A percentile compares a stretch with the other conserved stretches of the same genome.
phyloP scores from a whole-genome alignment of 179 eudicot genomes.

The Patellifolia procumbens region DNA sequence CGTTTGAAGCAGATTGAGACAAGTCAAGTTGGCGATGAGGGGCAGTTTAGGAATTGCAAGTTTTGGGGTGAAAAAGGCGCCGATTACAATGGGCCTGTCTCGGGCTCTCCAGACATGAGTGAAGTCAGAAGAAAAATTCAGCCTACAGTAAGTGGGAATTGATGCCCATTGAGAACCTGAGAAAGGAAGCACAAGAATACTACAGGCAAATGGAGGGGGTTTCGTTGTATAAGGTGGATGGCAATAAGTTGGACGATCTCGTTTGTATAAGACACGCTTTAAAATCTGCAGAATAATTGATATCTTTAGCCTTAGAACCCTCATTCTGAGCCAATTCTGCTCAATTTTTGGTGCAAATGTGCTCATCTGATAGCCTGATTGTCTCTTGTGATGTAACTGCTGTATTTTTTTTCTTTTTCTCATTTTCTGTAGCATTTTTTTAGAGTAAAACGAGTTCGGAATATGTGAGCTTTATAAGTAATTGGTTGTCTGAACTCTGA shows the following conservation, averaged over 20 bases:
- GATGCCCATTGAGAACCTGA: constrained; percentile 68
- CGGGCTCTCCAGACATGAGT: constrained; percentile 80
- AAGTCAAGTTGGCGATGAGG: constrained; percentile 51
- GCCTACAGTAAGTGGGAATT: constrained; percentile 87
- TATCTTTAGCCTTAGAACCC: neutral
- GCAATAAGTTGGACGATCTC: constrained; percentile 87
- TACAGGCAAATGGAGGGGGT: constrained; percentile 80
- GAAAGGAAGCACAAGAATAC: constrained; percentile 74
- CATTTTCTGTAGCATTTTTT: neutral
- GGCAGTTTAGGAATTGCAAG: constrained; percentile 91
- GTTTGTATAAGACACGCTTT: constrained; percentile 73
- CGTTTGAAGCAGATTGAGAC: constrained; percentile 56
- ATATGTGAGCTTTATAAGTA: neutral
- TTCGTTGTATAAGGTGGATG: constrained; percentile 87
- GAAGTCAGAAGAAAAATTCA: constrained; percentile 60
- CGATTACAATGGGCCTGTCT: constrained; percentile 59
- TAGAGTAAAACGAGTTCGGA: neutral
- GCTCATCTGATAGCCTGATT: neutral
- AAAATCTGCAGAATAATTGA: constrained; percentile 19
- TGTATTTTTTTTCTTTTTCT: neutral
- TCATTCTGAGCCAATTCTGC: neutral
- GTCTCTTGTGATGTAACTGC: neutral
- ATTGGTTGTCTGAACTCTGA: constrained; percentile 2
- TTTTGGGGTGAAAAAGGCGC: constrained; percentile 75
- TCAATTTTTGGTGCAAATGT: neutral